Conservation (phyloP, 257 asterid genomes). For the Perilla frutescens region DNA sequence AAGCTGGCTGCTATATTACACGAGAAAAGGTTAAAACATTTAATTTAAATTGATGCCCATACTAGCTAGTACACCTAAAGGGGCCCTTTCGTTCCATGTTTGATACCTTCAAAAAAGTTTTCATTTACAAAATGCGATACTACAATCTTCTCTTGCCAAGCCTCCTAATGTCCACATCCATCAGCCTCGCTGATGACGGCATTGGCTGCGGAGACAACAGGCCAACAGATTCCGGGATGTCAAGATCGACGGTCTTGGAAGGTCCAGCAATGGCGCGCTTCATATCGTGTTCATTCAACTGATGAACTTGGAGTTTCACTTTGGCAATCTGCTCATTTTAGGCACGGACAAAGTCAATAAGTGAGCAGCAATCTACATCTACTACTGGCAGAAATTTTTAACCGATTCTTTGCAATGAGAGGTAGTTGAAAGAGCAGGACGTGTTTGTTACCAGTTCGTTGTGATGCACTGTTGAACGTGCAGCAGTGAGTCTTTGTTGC, state of each 20-base stretch:
- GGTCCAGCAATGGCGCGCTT: constrained; percentile 76
- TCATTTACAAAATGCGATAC: constrained; percentile 32
- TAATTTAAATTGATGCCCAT: neutral
- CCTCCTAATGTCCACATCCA: constrained; percentile 81
- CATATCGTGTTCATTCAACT: constrained; percentile 61
- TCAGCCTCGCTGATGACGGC: constrained; percentile 69
- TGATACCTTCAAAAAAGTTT: constrained; percentile 1
- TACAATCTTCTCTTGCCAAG: constrained; percentile 66
- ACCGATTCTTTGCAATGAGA: constrained; percentile 1
- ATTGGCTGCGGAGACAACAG: constrained; percentile 51
- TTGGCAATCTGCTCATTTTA: constrained; percentile 59
- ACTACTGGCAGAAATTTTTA: constrained; percentile 10
- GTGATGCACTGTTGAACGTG: constrained; percentile 72
- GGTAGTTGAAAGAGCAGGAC: neutral
- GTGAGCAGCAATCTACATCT: constrained; percentile 2
- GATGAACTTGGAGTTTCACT: constrained; percentile 64
- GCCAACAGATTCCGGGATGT: constrained; percentile 97
- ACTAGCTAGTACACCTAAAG: neutral
- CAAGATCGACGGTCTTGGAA: constrained; percentile 71
- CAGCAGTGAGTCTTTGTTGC: constrained; percentile 68
- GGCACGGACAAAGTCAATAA: neutral
- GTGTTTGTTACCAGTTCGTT: constrained; percentile 63
- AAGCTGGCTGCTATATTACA: neutral
- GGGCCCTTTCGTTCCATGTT: neutral
- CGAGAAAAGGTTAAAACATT: too few species aligned